Evolutionary conservation across 202 grass and related monocot genomes (phyloP).

Genomic region (Digitaria exilis): DNA sequence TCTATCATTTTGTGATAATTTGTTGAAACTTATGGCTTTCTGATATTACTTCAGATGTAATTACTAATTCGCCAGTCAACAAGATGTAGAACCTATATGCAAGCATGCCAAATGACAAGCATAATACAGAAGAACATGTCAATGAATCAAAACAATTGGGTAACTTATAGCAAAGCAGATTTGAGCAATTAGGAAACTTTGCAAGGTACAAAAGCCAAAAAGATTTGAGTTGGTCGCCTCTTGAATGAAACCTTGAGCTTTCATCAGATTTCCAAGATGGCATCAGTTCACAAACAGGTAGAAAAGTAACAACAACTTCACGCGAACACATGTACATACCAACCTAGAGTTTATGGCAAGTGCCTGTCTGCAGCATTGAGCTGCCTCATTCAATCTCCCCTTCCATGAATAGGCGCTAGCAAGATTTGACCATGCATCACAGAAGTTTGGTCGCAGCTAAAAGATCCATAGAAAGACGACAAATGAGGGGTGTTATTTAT

Average conservation of each 20-base stretch:
- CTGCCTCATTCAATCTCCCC: conserved; percentile 71
- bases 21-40: not conserved
- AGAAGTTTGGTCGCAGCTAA: conserved; percentile 74
- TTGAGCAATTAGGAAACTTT: not conserved
- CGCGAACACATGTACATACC: conserved; percentile 45
- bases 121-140: not conserved
- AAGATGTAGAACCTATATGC: not conserved
- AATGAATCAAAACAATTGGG: not conserved
- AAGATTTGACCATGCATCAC: conserved; percentile 88
- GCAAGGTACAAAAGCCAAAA: not conserved
- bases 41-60: not conserved
- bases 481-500: not conserved
- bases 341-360: conserved; percentile 80
- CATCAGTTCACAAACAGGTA: conserved; percentile 32
- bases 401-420: conserved; percentile 81
- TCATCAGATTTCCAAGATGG: conserved; percentile 84
- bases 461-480: conserved; percentile 24
- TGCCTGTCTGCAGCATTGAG: conserved; percentile 81
- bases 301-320: conserved; percentile 11
- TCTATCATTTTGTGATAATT: not conserved
- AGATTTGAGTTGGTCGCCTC: conserved; percentile 46
- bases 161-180: conserved; percentile 6
- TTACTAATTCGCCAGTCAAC: not conserved
- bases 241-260: conserved; percentile 81
- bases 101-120: not conserved